Percentiles rank a stretch among this genome's conserved stretches.
These are phyloP conservation scores for Crithidia bombi DNA, from an alignment of 208 protist genomes.

Conservation along the genomic window DNA sequence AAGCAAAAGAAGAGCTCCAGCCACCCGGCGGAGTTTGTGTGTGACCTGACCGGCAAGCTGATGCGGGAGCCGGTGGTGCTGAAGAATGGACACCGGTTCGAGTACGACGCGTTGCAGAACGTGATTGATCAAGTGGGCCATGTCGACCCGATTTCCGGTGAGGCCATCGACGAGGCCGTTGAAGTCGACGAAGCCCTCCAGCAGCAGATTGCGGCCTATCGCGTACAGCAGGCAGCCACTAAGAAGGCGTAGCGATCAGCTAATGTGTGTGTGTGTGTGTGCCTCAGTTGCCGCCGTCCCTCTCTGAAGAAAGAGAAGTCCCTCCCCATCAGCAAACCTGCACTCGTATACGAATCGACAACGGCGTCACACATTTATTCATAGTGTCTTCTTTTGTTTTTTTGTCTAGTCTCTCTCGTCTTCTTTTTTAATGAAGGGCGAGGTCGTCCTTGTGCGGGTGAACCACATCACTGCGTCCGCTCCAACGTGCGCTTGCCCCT, in stretches of 20 bases:
- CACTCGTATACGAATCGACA: too few relatives aligned
- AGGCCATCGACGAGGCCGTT: slow-evolving; percentile 66
- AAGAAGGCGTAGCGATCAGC: slow-evolving; percentile 17
- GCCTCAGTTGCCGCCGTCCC: neutral
- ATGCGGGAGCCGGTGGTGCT: slow-evolving; percentile 90
- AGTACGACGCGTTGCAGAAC: slow-evolving; percentile 78
- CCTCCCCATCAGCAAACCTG: too few relatives aligned
- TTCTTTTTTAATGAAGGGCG: slow-evolving; percentile 5
- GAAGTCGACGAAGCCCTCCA: slow-evolving; percentile 74
- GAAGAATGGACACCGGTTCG: slow-evolving; percentile 76
- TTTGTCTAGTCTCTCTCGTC: too few relatives aligned
- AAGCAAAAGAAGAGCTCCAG: slow-evolving; percentile 50
- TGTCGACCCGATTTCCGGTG: slow-evolving; percentile 81
- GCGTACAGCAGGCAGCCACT: slow-evolving; percentile 57
- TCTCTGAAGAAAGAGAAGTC: too few relatives aligned
- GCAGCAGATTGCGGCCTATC: slow-evolving; percentile 85
- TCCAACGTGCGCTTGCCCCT: too few relatives aligned
- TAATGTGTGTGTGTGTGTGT: slow-evolving; percentile 7
- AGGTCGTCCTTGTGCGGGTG: too few relatives aligned
- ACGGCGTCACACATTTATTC: too few relatives aligned
- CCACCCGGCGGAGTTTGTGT: slow-evolving; percentile 77
- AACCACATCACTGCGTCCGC: too few relatives aligned
- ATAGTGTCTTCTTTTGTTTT: neutral
- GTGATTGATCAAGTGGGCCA: slow-evolving; percentile 85
- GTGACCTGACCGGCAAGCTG: slow-evolving; percentile 85